These are phyloP conservation scores for Pythium rhizo-oryzae DNA, from an alignment of 352 stramenopile genomes.

Conservation along the genomic window DNA sequence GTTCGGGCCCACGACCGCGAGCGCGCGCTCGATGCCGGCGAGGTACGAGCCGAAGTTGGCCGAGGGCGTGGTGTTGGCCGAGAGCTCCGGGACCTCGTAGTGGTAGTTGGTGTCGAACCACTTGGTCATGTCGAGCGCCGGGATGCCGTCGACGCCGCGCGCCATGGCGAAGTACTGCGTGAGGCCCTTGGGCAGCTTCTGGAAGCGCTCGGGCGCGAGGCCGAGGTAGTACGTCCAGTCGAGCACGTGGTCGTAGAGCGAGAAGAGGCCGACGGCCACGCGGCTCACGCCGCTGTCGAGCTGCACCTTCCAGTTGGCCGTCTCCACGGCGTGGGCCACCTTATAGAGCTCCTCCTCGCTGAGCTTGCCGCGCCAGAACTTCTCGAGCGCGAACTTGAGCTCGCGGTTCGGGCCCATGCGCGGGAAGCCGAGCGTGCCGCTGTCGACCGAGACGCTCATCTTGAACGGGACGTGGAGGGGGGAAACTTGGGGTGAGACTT, in stretches of 20 bases:
- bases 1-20: slow-evolving; percentile 76
- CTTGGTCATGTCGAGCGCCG: slow-evolving; percentile 94
- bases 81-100: slow-evolving; percentile 94
- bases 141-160: slow-evolving; percentile 87
- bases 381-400: slow-evolving; percentile 94
- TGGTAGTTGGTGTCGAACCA: slow-evolving; percentile 97
- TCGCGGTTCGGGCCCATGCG: slow-evolving; percentile 93
- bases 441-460: slow-evolving; percentile 57
- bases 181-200: slow-evolving; percentile 55
- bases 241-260: slow-evolving; percentile 92
- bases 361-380: slow-evolving; percentile 91
- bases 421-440: slow-evolving; percentile 88
- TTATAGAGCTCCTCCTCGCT: slow-evolving; percentile 78
- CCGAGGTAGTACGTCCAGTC: slow-evolving; percentile 88
- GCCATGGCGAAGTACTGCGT: slow-evolving; percentile 92
- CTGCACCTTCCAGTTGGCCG: slow-evolving; percentile 88
- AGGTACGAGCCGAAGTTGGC: slow-evolving; percentile 87
- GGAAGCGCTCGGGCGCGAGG: slow-evolving; percentile 77
- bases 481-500: slow-evolving; percentile 24
- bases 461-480: slow-evolving; percentile 20
- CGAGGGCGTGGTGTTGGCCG: slow-evolving; percentile 60
- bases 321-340: slow-evolving; percentile 76
- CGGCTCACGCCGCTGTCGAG: slow-evolving; percentile 68
- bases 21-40: slow-evolving; percentile 70
- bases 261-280: slow-evolving; percentile 89